phyloP scores from a whole-genome alignment of 495 filamentous ascomycete genomes.

The Diplogelasinospora grovesii region DNA sequence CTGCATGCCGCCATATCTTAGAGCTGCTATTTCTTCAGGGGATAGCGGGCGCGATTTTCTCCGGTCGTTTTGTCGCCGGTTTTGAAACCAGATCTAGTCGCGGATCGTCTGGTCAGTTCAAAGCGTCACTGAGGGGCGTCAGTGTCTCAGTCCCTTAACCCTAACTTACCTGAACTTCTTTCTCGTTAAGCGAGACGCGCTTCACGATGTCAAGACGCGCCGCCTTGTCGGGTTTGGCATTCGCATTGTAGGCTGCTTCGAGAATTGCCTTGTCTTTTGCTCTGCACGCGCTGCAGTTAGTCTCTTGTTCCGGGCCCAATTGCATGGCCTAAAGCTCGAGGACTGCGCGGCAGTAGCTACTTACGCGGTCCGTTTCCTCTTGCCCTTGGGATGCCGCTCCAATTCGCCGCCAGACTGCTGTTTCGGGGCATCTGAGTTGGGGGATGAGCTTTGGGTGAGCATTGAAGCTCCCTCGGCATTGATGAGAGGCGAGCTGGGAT shows the following conservation, averaged over 20 bases:
- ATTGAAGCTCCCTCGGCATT: too few relatives aligned
- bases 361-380: conserved; percentile 51
- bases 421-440: conserved; percentile 1
- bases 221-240: conserved; percentile 89
- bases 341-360: conserved; percentile 16
- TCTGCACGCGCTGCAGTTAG: conserved; percentile 48
- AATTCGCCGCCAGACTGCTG: conserved; percentile 9
- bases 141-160: conserved; percentile 3
- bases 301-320: too few relatives aligned
- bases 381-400: conserved; percentile 40
- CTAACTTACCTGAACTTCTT: conserved; percentile 89
- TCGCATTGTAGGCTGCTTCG: conserved; percentile 76
- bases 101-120: conserved; percentile 1
- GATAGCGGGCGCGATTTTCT: conserved; percentile 83
- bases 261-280: conserved; percentile 86
- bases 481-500: conserved; percentile 15
- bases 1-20: conserved; percentile 50
- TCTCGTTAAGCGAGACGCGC: conserved; percentile 86
- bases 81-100: conserved; percentile 96
- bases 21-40: conserved; percentile 67
- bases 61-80: conserved; percentile 87
- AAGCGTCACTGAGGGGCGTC: not conserved
- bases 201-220: conserved; percentile 76
- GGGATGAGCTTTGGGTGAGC: too few relatives aligned
- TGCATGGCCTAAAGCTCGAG: too few relatives aligned